These are phyloP conservation scores for Picochlorum sp. DNA, from an alignment of 139 green algal genomes.

Conservation along the genomic window DNA sequence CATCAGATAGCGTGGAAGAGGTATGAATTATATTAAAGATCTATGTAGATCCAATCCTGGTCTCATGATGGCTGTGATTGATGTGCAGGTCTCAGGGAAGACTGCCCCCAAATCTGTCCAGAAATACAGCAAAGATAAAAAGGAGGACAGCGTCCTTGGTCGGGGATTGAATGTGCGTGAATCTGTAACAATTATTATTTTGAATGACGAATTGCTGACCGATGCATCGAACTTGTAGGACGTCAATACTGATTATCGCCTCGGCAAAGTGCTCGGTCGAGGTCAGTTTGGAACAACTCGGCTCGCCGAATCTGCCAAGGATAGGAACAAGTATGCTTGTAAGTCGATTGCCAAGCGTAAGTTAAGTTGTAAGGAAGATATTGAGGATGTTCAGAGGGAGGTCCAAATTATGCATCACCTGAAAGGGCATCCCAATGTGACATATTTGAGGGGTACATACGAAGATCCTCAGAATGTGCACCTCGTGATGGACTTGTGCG, in stretches of 20 bases:
- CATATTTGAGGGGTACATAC: conserved; percentile 57
- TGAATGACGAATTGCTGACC: not conserved
- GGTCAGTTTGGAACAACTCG: conserved; percentile 57
- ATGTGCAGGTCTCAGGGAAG: not conserved
- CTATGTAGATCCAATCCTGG: too few species aligned
- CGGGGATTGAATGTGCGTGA: conserved; percentile 1
- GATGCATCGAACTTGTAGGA: conserved; percentile 24
- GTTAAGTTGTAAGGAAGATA: conserved; percentile 70
- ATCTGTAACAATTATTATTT: not conserved
- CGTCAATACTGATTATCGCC: conserved; percentile 30
- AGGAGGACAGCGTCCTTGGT: not conserved
- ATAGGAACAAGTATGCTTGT: conserved; percentile 45
- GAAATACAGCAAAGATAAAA: not conserved
- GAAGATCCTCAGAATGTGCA: conserved; percentile 75
- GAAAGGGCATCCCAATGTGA: conserved; percentile 70
- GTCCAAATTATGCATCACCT: conserved; percentile 95
- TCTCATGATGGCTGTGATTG: not conserved
- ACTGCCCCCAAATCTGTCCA: not conserved
- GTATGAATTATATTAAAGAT: too few species aligned
- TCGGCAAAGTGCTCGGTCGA: conserved; percentile 41
- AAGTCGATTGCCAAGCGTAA: conserved; percentile 84
- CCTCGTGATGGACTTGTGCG: conserved; percentile 83
- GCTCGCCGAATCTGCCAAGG: conserved; percentile 26
- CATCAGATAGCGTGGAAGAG: too few species aligned
- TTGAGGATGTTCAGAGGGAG: conserved; percentile 90